Percentiles rank a stretch among this genome's conserved stretches.
These are phyloP conservation scores for Diversispora epigaea DNA, from an alignment of 192 early-diverging fungal species.

Conservation along the genomic window DNA sequence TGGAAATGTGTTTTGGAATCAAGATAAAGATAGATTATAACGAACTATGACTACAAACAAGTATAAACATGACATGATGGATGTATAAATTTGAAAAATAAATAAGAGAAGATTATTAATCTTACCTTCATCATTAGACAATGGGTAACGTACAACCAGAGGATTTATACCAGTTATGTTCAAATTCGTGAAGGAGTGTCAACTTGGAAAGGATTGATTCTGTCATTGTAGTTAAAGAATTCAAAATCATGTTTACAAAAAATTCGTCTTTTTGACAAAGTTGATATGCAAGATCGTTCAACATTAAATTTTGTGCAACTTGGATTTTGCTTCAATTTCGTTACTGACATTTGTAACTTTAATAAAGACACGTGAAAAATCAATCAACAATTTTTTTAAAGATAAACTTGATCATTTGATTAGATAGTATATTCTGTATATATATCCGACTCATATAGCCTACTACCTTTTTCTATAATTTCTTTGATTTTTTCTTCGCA, in stretches of 20 bases:
- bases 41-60: neutral
- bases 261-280: neutral
- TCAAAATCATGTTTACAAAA: neutral
- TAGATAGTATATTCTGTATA: too few species aligned
- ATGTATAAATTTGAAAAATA: neutral
- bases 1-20: neutral
- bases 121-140: neutral
- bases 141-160: neutral
- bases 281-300: neutral
- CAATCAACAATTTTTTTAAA: too few species aligned
- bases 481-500: too few species aligned
- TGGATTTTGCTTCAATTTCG: too few species aligned
- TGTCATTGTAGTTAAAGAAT: conserved; percentile 6
- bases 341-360: too few species aligned
- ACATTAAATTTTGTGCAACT: neutral
- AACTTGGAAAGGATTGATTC: neutral
- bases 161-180: neutral
- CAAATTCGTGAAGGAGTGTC: neutral
- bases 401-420: too few species aligned
- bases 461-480: too few species aligned
- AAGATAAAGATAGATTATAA: neutral
- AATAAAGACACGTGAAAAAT: too few species aligned
- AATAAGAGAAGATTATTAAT: neutral
- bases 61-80: too few species aligned
- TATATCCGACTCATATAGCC: too few species aligned